Conservation (phyloP, 106 monocot genomes). For the Dendrobium huoshanense region DNA sequence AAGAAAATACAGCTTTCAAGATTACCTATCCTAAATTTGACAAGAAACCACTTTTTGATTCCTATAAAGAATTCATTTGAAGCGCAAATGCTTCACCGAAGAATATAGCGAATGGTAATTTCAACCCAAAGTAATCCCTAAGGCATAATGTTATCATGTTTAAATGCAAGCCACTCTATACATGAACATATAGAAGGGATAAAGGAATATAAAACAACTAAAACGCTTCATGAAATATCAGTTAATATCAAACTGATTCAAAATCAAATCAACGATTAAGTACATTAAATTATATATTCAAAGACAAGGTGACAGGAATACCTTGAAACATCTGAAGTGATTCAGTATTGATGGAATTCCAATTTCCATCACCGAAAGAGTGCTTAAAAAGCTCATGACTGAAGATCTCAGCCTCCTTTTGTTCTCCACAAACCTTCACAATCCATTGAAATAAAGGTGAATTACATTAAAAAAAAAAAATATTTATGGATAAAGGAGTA, state of each 20-base stretch:
- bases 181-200: neutral
- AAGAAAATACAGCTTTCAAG: neutral
- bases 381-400: neutral
- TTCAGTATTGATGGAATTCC: slow-evolving; percentile 4
- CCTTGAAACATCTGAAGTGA: slow-evolving; percentile 7
- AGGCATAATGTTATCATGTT: neutral
- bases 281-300: neutral
- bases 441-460: slow-evolving; percentile 5
- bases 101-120: neutral
- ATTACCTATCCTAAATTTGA: neutral
- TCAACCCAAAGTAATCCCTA: neutral
- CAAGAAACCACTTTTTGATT: neutral
- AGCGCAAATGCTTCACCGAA: neutral
- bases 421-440: slow-evolving; percentile 66
- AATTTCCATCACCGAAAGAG: neutral
- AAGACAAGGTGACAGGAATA: neutral
- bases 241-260: neutral
- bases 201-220: neutral
- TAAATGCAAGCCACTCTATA: neutral
- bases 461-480: neutral
- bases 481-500: neutral
- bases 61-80: neutral
- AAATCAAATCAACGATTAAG: neutral
- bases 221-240: neutral
- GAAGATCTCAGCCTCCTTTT: slow-evolving; percentile 47